These are phyloP conservation scores for Hygrocybe punicea DNA, from an alignment of 768 basidiomycete genomes.

Conservation along the genomic window DNA sequence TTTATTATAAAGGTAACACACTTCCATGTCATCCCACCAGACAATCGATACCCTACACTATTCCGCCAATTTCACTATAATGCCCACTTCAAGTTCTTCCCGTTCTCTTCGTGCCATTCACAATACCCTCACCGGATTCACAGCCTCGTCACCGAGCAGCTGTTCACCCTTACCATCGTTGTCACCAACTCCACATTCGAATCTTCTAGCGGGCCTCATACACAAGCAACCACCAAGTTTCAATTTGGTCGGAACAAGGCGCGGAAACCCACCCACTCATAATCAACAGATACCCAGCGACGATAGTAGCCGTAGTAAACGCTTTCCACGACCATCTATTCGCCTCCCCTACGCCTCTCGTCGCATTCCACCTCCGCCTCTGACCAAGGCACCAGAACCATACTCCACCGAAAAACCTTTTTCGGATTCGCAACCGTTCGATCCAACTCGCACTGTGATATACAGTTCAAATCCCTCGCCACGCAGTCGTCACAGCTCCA, in stretches of 20 bases:
- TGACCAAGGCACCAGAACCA: background rate
- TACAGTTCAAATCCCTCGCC: background rate
- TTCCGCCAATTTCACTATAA: background rate
- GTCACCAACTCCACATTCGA: background rate
- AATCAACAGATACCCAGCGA: background rate
- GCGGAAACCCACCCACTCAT: background rate
- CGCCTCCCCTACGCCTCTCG: slow-evolving; percentile 3
- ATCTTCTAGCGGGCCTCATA: background rate
- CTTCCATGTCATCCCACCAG: no score
- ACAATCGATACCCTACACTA: background rate
- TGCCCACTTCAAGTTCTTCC: background rate
- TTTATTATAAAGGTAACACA: no score
- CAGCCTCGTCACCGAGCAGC: background rate
- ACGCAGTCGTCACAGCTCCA: background rate
- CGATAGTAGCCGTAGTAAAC: background rate
- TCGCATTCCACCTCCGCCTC: background rate
- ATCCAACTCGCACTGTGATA: slow-evolving; percentile 4
- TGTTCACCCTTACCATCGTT: background rate
- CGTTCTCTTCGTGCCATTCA: background rate
- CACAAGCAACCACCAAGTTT: background rate
- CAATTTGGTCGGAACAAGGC: background rate
- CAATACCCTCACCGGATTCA: background rate
- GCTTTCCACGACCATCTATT: background rate
- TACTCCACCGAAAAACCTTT: background rate
- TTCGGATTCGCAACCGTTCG: background rate